phyloP scores from a whole-genome alignment of 2,329 filamentous ascomycete species.

The Pseudogymnoascus sp. region DNA sequence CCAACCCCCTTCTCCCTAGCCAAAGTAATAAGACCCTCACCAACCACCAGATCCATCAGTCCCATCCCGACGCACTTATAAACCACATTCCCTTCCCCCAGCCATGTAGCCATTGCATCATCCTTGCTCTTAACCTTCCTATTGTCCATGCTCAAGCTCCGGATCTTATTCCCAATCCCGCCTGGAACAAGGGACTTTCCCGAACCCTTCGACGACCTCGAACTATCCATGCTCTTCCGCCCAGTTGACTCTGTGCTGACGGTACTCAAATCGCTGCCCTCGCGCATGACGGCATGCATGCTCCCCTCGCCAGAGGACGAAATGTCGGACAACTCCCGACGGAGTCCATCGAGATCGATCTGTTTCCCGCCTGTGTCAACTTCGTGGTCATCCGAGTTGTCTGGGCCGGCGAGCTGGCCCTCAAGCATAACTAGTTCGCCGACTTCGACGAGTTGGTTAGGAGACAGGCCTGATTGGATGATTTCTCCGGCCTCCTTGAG shows the following conservation, averaged over 20 bases:
- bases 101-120: slow-evolving; percentile 12
- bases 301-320: not conserved
- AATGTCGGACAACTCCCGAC: not conserved
- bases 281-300: not conserved
- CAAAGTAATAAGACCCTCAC: slow-evolving; percentile 48
- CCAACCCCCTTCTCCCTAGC: slow-evolving; percentile 50
- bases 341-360: not conserved
- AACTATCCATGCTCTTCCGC: not conserved
- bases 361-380: not conserved
- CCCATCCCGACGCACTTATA: slow-evolving; percentile 63
- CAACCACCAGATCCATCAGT: slow-evolving; percentile 59
- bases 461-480: slow-evolving; percentile 65
- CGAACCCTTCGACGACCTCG: not conserved
- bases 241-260: not conserved
- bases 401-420: slow-evolving; percentile 11
- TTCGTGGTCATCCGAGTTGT: not conserved
- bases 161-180: not conserved
- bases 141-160: slow-evolving; percentile 7
- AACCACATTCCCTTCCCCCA: slow-evolving; percentile 51
- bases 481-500: slow-evolving; percentile 82
- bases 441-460: slow-evolving; percentile 75
- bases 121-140: slow-evolving; percentile 9
- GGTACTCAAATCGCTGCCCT: not conserved
- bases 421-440: slow-evolving; percentile 68
- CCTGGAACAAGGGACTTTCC: not conserved